Percentiles rank a stretch among this genome's conserved stretches.
Conservation (phyloP, 495 filamentous ascomycete genomes). For the Rhypophila decipiens region DNA sequence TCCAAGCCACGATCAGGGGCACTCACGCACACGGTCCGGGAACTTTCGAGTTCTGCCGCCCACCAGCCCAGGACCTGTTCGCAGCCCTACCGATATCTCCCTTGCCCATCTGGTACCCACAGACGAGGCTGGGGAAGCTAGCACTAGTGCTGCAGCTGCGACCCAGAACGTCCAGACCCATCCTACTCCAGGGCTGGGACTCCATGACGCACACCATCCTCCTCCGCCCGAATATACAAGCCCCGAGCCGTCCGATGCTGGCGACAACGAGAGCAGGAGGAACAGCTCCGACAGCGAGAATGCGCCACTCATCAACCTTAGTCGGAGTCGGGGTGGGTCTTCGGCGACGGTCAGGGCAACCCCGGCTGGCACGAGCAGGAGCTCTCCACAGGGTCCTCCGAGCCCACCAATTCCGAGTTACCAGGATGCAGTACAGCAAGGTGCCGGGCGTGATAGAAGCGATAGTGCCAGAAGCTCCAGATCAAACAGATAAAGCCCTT, state of each 20-base stretch:
- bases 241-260: slow-evolving; percentile 48
- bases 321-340: slow-evolving; percentile 35
- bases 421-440: slow-evolving; percentile 53
- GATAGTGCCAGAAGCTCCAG: slow-evolving; percentile 26
- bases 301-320: slow-evolving; percentile 31
- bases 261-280: slow-evolving; percentile 36
- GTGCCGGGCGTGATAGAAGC: slow-evolving; percentile 42
- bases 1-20: slow-evolving; percentile 29
- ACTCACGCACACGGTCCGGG: slow-evolving; percentile 51
- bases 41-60: slow-evolving; percentile 62
- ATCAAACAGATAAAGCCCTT: slow-evolving; percentile 5
- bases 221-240: slow-evolving; percentile 72
- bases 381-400: slow-evolving; percentile 12
- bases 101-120: slow-evolving; percentile 68
- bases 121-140: slow-evolving; percentile 73
- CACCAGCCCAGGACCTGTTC: slow-evolving; percentile 79
- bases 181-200: slow-evolving; percentile 27
- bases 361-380: slow-evolving; percentile 3
- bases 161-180: slow-evolving; percentile 29
- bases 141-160: slow-evolving; percentile 39
- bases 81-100: slow-evolving; percentile 95
- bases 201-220: slow-evolving; percentile 32
- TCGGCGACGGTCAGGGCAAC: slow-evolving; percentile 34
- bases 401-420: slow-evolving; percentile 61
- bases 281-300: slow-evolving; percentile 43